Conservation (phyloP, 2,329 filamentous ascomycete genomes). For the Talaromyces piceae region DNA sequence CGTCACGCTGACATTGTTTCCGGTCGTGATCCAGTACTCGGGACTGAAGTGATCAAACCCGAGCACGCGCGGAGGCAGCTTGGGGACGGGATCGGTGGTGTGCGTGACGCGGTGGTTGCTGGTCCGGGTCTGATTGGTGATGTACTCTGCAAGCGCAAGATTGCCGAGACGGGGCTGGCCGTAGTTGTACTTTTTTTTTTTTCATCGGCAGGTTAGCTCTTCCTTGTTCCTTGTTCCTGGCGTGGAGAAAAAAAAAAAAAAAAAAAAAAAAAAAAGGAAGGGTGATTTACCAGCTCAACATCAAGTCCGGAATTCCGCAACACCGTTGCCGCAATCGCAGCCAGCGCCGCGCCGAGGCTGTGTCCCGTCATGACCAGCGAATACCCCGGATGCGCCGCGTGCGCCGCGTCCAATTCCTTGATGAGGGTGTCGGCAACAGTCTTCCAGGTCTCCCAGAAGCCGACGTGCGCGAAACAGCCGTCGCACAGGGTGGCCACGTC, state of each 20-base stretch:
- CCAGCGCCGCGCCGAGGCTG: slow-evolving; percentile 43
- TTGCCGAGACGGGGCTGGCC: slow-evolving; percentile 38
- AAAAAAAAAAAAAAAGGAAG: not conserved
- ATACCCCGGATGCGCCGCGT: slow-evolving; percentile 33
- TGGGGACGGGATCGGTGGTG: slow-evolving; percentile 31
- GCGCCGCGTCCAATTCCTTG: slow-evolving; percentile 27
- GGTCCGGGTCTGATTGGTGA: slow-evolving; percentile 25
- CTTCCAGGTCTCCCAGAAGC: slow-evolving; percentile 41
- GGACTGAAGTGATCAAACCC: slow-evolving; percentile 31
- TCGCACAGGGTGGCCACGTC: slow-evolving; percentile 32
- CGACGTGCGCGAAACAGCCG: slow-evolving; percentile 33
- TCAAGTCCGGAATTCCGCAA: slow-evolving; percentile 31
- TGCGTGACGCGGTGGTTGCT: slow-evolving; percentile 33
- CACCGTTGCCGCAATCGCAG: slow-evolving; percentile 37
- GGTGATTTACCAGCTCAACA: slow-evolving; percentile 33
- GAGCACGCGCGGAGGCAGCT: slow-evolving; percentile 26
- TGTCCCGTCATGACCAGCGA: slow-evolving; percentile 41
- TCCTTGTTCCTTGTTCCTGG: not conserved
- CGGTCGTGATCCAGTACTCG: slow-evolving; percentile 36
- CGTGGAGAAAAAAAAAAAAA: not conserved
- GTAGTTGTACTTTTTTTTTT: slow-evolving; percentile 31
- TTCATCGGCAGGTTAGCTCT: not conserved
- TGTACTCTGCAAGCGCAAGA: slow-evolving; percentile 28
- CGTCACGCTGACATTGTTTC: slow-evolving; percentile 21
- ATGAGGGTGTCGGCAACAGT: slow-evolving; percentile 25